Base-by-base conservation (phyloP, 139 green algal species). In the Marvania coccoides region DNA sequence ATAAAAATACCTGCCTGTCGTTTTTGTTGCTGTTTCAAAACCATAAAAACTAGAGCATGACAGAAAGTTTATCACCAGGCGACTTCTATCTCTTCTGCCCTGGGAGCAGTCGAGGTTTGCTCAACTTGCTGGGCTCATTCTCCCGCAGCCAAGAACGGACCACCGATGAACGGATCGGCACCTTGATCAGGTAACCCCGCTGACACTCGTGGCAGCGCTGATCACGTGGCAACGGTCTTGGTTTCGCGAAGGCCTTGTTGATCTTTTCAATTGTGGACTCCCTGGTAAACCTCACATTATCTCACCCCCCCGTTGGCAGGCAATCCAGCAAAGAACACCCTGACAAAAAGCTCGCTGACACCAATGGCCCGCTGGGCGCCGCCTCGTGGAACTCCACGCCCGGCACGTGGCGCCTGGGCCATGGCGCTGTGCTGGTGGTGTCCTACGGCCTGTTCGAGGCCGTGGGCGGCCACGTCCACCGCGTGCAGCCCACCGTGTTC, bases 401-500 rank as follows among this genome's bases (percentile, higher is more conserved):
- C 23, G 26, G 29, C n/a, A 47, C 47, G 13, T 71, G 35, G 28
- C 24, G 34, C 29, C 30, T 72, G 14, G 70, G 55, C 23, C 40
- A 37, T 9, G 71, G 63, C 7, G 47, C 63, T 19, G 37, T 30
- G 28, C 37, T 65, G 56, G 46, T 77, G 12, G 71, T 73, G 45
- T 31, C 46, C 36, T 66, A 38, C 31, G 69, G 69, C 9, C 51
- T 76, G 31, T 71, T 61, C 37, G 61, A 76, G 35, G 69, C 65
- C 0, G 69, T 66, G 13, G 63, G 63, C 15, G 58, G 64, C 34
- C 68, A 70, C 19, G 58, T 81, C 24, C 67, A 69, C 46, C 61
- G 75, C 36, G 53, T 75, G 24, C 42, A 74, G 31, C 75, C 75
- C 7, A 72, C 67, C 51, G 65, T 83, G 28, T 70, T 73, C 67